Evolutionary conservation across 2,329 filamentous ascomycete species (phyloP).

Genomic region (Ophiostoma ulmi): DNA sequence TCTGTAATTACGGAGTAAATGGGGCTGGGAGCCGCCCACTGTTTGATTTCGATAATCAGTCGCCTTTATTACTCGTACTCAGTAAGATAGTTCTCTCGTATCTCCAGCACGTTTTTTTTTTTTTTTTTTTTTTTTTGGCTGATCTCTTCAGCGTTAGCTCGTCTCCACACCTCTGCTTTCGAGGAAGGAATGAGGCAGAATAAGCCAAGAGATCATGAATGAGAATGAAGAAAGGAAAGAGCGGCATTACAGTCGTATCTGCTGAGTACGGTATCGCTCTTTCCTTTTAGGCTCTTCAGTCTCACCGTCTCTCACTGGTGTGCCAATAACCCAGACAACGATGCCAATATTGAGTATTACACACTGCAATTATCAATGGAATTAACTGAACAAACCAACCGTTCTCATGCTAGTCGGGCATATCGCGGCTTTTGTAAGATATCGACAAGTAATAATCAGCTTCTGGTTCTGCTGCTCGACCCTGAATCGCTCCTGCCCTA

Average conservation of each 20-base stretch:
- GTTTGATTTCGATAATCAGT: background rate
- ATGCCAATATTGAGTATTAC: too few species aligned
- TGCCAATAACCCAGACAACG: too few species aligned
- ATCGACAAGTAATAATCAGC: background rate
- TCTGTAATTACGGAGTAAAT: background rate
- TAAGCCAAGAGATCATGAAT: background rate
- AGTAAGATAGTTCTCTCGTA: too few species aligned
- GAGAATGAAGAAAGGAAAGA: conserved; percentile 8
- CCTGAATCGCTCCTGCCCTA: background rate
- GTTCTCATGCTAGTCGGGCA: background rate
- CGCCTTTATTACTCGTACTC: background rate
- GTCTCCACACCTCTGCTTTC: conserved; percentile 1
- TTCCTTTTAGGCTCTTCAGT: background rate
- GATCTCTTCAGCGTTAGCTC: conserved; percentile 6
- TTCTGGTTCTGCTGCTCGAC: background rate
- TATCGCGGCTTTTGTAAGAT: conserved; percentile 9
- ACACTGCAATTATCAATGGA: too few species aligned
- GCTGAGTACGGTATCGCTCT: background rate
- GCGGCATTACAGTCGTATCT: background rate
- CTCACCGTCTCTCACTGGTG: background rate
- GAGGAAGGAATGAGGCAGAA: background rate
- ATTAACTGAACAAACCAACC: too few species aligned
- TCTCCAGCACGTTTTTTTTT: conserved; percentile 10
- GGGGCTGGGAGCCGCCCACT: background rate
- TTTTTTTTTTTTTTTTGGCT: conserved; percentile 14